Base-by-base conservation (phyloP, 352 stramenopile species). In the Pythium aristosporum region DNA sequence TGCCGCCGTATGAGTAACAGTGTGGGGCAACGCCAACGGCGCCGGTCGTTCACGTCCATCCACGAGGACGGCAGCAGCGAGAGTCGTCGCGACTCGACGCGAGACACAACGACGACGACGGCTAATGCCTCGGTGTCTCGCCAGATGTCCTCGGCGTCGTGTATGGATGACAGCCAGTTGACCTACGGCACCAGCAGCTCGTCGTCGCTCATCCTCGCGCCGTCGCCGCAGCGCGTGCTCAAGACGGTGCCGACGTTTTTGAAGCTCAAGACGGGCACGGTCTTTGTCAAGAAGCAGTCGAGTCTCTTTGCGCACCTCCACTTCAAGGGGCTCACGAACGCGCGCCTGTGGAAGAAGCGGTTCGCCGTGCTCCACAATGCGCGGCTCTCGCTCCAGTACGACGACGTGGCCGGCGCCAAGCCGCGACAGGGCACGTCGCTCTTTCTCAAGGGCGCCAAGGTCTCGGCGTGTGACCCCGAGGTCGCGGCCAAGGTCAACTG, bases 271-370 rank as follows among this genome's bases (percentile, higher is more conserved):
- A 68, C 74, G n/a, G 79, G 80, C 37, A 69, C 57, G 21, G 82
- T 96, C 21, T 74, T 89, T 23, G 87, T 96, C 25, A 91, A 91
- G 67, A 96, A 94, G 65, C 75, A 87, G 44, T 80, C 75, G 54
- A 92, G 85, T 57, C 64, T 94, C 52, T 89, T 94, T 51, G 79
- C 85, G 25, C 82, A 90, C 50, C 57, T 92, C 59, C 88, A 92
- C 56, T 65, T 89, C 56, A 88, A 82, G 46, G 75, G 81, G 2
- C 59, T 81, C 15, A 73, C 67, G 34, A 89, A 81, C 39, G 78
- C 72, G 36, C 72, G 82, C 10, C 72, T 89, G 55, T 96, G 87
- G 87, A 96, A 96, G 63, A 83, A 81, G 32, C 85, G 87, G n/a
- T 94, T 82, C 53, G 87, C 87, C 2, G 79, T 94, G 30, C 57